phyloP scores from a whole-genome alignment of 768 basidiomycete species.

The Suillus americanus region DNA sequence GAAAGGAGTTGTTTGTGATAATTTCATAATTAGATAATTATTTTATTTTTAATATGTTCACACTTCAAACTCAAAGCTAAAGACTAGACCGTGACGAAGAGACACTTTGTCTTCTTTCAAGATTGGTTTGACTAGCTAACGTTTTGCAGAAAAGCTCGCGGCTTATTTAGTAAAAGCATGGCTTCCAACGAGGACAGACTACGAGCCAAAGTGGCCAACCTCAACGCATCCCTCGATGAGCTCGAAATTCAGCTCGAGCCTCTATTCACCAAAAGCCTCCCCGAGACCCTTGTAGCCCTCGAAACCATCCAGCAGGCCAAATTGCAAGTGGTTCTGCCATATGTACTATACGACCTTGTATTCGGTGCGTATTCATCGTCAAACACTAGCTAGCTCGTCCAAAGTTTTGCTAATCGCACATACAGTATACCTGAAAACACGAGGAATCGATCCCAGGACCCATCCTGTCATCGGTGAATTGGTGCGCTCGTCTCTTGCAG shows the following conservation, averaged over 20 bases:
- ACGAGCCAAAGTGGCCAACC: constrained; percentile 42
- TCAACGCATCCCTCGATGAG: constrained; percentile 61
- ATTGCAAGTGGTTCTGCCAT: constrained; percentile 76
- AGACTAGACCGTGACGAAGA: not conserved
- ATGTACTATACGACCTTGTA: constrained; percentile 81
- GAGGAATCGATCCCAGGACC: constrained; percentile 75
- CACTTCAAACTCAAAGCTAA: too few relatives aligned
- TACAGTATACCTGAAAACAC: constrained; percentile 77
- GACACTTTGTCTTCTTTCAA: not conserved
- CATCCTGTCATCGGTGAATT: constrained; percentile 74
- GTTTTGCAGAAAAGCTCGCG: not conserved
- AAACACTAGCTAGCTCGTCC: not conserved
- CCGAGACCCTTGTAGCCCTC: constrained; percentile 61
- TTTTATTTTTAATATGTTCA: not conserved
- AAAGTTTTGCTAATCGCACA: not conserved
- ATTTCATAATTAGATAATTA: not conserved
- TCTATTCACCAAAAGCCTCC: constrained; percentile 64
- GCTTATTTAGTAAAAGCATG: constrained; percentile 26
- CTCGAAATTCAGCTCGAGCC: constrained; percentile 69
- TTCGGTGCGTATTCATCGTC: constrained; percentile 56
- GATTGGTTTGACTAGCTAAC: not conserved
- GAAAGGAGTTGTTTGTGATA: not conserved
- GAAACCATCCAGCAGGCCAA: constrained; percentile 82
- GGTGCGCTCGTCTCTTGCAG: constrained; percentile 16
- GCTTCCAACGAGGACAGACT: constrained; percentile 35